Percentiles rank a stretch among this genome's conserved stretches.
Conservation (phyloP, 176 grass and related monocot genomes). For the Eleusine indica region DNA sequence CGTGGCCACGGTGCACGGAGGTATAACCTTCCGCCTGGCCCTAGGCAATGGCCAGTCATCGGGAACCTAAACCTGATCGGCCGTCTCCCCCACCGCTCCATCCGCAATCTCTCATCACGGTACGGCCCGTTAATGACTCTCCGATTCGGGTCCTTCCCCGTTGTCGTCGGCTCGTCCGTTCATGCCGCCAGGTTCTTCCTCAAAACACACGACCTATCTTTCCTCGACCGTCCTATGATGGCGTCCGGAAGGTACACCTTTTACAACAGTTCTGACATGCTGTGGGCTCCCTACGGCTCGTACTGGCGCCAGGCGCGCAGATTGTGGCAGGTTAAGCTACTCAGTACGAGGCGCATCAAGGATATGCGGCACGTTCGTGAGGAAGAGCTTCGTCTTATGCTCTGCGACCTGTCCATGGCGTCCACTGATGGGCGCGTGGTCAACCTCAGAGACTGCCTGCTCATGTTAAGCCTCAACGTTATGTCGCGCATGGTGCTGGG, state of each 20-base stretch:
- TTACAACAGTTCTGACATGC: conserved; percentile 6
- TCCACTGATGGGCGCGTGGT: background rate
- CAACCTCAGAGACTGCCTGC: background rate
- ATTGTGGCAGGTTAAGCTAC: background rate
- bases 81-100: background rate
- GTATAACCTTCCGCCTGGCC: background rate
- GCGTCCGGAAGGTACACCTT: background rate
- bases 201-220: background rate
- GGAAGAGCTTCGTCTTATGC: background rate
- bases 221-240: background rate
- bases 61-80: conserved; percentile 3
- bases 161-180: conserved; percentile 4
- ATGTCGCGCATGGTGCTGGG: conserved; percentile 20
- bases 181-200: background rate
- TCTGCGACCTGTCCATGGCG: background rate
- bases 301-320: conserved; percentile 10
- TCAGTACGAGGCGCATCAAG: background rate
- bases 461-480: background rate
- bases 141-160: background rate
- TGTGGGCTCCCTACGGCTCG: background rate
- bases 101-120: background rate
- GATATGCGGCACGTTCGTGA: background rate
- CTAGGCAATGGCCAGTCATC: background rate
- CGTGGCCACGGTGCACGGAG: background rate
- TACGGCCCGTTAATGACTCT: conserved; percentile 12